Evolutionary conservation across 345 rosid genomes (phyloP).

Genomic region (Eucalyptus paniculata): DNA sequence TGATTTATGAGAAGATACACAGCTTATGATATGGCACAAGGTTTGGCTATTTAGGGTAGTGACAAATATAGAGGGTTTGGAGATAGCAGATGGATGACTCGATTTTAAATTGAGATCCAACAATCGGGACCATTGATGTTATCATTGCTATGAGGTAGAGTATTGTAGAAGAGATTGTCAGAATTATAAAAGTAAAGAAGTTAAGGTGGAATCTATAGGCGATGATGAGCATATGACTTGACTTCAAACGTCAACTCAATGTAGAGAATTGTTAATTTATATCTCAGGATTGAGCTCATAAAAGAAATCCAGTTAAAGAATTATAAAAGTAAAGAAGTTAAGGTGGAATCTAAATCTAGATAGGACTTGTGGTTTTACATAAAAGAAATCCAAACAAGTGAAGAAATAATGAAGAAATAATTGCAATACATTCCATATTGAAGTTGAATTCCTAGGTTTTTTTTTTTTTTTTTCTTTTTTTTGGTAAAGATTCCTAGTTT

Average conservation of each 20-base stretch:
- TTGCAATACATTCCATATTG: neutral
- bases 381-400: neutral
- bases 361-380: neutral
- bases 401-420: neutral
- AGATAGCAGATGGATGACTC: neutral
- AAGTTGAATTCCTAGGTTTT: neutral
- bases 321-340: too few relatives aligned
- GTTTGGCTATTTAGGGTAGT: neutral
- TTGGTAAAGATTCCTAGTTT: neutral
- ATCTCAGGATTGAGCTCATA: neutral
- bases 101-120: neutral
- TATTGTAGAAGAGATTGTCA: neutral
- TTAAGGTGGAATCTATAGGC: neutral
- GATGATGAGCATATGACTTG: neutral
- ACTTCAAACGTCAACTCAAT: neutral
- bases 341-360: neutral
- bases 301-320: neutral
- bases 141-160: neutral
- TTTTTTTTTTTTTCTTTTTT: too few relatives aligned
- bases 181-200: neutral
- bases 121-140: neutral
- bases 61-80: neutral
- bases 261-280: neutral
- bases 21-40: neutral
- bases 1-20: neutral